phyloP scores from a whole-genome alignment of 192 early-diverging fungal genomes.

The Linnemannia zychae region DNA sequence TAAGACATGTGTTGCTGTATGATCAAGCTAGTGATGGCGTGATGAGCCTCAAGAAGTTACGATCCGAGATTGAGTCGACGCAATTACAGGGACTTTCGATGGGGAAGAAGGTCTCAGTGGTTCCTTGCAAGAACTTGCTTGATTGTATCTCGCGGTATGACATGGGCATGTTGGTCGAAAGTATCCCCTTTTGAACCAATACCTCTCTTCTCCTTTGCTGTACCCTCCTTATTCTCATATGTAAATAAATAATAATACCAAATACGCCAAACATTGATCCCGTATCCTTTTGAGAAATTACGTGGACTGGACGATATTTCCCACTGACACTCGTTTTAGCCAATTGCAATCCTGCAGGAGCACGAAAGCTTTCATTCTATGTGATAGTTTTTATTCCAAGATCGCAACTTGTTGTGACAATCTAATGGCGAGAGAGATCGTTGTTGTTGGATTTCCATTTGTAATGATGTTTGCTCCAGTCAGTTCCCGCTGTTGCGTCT shows the following conservation, averaged over 20 bases:
- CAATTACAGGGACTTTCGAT: not conserved
- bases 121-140: slow-evolving; percentile 15
- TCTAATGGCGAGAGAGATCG: not conserved
- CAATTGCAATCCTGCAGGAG: not conserved
- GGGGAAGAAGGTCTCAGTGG: slow-evolving; percentile 19
- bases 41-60: slow-evolving; percentile 22
- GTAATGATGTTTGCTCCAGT: not conserved
- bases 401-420: not conserved
- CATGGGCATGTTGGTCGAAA: slow-evolving; percentile 17
- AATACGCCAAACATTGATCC: not conserved
- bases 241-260: not conserved
- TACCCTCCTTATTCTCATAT: not conserved
- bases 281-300: not conserved
- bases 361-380: not conserved
- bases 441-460: not conserved
- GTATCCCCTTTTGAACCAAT: not conserved
- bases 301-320: not conserved
- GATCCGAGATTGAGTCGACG: slow-evolving; percentile 10
- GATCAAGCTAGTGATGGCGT: slow-evolving; percentile 29
- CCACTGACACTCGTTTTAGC: not conserved
- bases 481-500: not conserved
- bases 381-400: not conserved
- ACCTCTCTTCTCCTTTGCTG: not conserved
- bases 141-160: slow-evolving; percentile 36
- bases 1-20: slow-evolving; percentile 27